These are phyloP conservation scores for Ceratocystis destructans DNA, from an alignment of 2,329 filamentous ascomycete species.

Conservation along the genomic window DNA sequence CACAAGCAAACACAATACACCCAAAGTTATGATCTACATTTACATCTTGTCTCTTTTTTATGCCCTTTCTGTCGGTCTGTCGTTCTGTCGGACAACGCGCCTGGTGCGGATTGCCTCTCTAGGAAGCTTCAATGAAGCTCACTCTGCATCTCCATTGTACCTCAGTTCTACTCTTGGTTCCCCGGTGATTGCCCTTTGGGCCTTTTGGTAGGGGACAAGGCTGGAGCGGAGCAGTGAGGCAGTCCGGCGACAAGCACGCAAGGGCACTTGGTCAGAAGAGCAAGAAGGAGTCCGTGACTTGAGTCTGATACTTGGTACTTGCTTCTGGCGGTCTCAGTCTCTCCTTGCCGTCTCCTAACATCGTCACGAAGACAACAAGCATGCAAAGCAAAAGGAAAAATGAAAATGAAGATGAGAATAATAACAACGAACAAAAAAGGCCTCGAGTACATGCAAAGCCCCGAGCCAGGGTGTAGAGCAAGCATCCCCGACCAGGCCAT, in stretches of 20 bases:
- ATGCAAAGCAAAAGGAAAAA: too few species aligned
- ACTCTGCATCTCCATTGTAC: background rate
- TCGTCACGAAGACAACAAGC: too few species aligned
- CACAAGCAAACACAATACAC: background rate
- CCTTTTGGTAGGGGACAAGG: background rate
- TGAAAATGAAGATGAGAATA: too few species aligned
- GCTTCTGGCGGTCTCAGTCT: background rate
- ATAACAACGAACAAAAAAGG: too few species aligned
- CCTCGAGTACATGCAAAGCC: too few species aligned
- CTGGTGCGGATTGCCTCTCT: background rate
- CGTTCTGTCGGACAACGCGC: background rate
- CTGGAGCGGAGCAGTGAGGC: background rate
- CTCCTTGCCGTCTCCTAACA: background rate
- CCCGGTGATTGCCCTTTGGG: too few species aligned
- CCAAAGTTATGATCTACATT: background rate
- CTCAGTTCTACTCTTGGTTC: too few species aligned
- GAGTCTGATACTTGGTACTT: background rate
- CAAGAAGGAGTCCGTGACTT: background rate
- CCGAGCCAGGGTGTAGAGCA: too few species aligned
- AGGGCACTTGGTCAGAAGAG: background rate
- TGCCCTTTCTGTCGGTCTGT: background rate
- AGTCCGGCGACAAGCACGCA: background rate
- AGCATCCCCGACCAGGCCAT: too few species aligned
- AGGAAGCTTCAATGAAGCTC: constrained; percentile 4
- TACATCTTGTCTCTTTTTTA: background rate